Evolutionary conservation across 768 basidiomycete genomes (phyloP).

Genomic region (Candolleomyces efflorescens): DNA sequence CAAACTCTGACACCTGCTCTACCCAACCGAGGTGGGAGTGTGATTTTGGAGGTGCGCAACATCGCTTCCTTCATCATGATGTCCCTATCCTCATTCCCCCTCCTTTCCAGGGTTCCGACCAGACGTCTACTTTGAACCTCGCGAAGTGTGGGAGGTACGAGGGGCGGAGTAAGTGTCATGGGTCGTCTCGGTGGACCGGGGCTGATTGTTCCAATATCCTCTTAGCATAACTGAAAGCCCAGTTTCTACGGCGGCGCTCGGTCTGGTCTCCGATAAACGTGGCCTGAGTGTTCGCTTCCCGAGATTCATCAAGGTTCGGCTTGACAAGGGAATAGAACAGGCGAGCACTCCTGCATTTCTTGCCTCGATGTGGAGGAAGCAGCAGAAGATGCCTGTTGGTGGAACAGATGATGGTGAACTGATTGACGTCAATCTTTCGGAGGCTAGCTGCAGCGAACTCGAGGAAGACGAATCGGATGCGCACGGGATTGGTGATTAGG

Average conservation of each 20-base stretch:
- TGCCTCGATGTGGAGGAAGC: slow-evolving; percentile 61
- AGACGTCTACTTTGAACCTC: slow-evolving; percentile 65
- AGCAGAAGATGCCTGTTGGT: slow-evolving; percentile 40
- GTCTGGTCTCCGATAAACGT: slow-evolving; percentile 44
- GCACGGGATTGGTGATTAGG: background rate
- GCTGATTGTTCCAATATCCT: slow-evolving; percentile 4
- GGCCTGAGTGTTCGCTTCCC: slow-evolving; percentile 89
- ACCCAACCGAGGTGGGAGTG: slow-evolving; percentile 51
- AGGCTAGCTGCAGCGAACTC: slow-evolving; percentile 3
- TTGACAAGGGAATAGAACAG: slow-evolving; percentile 69
- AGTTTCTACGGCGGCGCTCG: slow-evolving; percentile 74
- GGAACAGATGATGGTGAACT: slow-evolving; percentile 59
- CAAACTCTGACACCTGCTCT: slow-evolving; percentile 51
- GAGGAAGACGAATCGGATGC: slow-evolving; percentile 5
- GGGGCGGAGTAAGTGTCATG: slow-evolving; percentile 56
- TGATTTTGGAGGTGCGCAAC: slow-evolving; percentile 54
- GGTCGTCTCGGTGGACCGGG: background rate
- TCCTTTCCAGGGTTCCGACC: slow-evolving; percentile 51
- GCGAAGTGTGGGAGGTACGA: slow-evolving; percentile 87
- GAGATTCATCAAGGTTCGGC: slow-evolving; percentile 68
- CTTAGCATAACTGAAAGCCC: slow-evolving; percentile 78
- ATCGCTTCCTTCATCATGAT: background rate
- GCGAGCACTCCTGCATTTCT: slow-evolving; percentile 73
- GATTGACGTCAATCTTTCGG: slow-evolving; percentile 43
- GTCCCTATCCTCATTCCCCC: slow-evolving; percentile 1